These are phyloP conservation scores for Cyclotella choctawhatcheeana DNA, from an alignment of 108 stramenopile genomes.

Conservation along the genomic window DNA sequence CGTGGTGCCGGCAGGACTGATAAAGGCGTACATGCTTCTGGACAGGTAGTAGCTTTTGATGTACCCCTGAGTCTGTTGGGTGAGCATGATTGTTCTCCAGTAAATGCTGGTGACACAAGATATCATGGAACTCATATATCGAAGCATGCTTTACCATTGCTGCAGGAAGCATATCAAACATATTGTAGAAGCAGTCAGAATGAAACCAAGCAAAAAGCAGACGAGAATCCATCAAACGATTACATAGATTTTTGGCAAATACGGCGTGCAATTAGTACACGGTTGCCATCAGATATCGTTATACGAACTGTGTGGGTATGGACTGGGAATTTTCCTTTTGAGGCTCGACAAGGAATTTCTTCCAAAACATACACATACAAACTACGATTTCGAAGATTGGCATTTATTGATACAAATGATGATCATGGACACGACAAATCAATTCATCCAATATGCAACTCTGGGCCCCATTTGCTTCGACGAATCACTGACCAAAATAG, in stretches of 20 bases:
- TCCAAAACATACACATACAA: slow-evolving; percentile 76
- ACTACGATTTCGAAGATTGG: slow-evolving; percentile 62
- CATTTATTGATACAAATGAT: neutral
- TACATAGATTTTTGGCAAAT: slow-evolving; percentile 59
- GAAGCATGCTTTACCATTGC: slow-evolving; percentile 17
- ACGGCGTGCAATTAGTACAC: slow-evolving; percentile 70
- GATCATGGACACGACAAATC: slow-evolving; percentile 14
- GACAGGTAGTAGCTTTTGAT: slow-evolving; percentile 78
- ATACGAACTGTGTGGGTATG: slow-evolving; percentile 49
- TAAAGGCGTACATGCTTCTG: slow-evolving; percentile 81
- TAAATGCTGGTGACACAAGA: neutral
- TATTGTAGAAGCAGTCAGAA: neutral
- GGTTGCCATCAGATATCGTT: slow-evolving; percentile 75
- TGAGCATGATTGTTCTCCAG: too few relatives aligned
- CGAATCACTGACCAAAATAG: slow-evolving; percentile 56
- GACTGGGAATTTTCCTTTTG: slow-evolving; percentile 48
- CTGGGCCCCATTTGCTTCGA: slow-evolving; percentile 59
- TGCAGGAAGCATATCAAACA: slow-evolving; percentile 31
- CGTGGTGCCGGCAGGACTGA: slow-evolving; percentile 81
- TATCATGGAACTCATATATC: slow-evolving; percentile 16
- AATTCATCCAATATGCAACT: slow-evolving; percentile 61
- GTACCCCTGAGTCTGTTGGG: slow-evolving; percentile 41
- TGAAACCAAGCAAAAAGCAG: neutral
- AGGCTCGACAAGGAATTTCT: slow-evolving; percentile 63
- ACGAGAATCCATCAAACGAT: neutral